These are phyloP conservation scores for Sisymbrium altissimum DNA, from an alignment of 345 rosid genomes.

Conservation along the genomic window DNA sequence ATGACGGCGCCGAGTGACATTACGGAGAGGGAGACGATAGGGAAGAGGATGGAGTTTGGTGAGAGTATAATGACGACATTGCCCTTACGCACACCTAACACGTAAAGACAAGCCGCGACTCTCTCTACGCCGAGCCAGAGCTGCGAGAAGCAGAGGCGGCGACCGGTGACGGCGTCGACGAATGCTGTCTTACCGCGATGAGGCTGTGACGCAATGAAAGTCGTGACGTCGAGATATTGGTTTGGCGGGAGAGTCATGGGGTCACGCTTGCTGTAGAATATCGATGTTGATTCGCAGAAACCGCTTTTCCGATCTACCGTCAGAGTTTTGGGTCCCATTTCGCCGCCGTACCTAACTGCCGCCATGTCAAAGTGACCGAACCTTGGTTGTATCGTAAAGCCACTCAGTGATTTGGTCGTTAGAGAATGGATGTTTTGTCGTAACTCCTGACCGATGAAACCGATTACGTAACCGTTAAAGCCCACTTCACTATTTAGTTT, in stretches of 20 bases:
- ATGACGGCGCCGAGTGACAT: slow-evolving; percentile 90
- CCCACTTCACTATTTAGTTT: background rate
- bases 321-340: background rate
- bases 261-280: slow-evolving; percentile 71
- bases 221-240: slow-evolving; percentile 55
- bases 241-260: slow-evolving; percentile 56
- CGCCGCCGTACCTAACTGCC: background rate
- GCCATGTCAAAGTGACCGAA: background rate
- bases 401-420: slow-evolving; percentile 11
- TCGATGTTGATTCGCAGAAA: slow-evolving; percentile 49
- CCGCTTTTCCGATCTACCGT: slow-evolving; percentile 37
- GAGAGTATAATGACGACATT: slow-evolving; percentile 72
- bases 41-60: slow-evolving; percentile 82
- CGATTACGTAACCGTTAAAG: background rate
- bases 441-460: background rate
- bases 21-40: slow-evolving; percentile 77
- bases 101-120: slow-evolving; percentile 48
- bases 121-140: slow-evolving; percentile 75
- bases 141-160: slow-evolving; percentile 51
- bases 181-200: slow-evolving; percentile 70
- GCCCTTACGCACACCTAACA: slow-evolving; percentile 78
- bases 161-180: slow-evolving; percentile 76
- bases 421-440: background rate
- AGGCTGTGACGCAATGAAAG: slow-evolving; percentile 72
- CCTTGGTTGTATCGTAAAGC: slow-evolving; percentile 17